These are phyloP conservation scores for Pseudogymnoascus sp. DNA, from an alignment of 2,329 filamentous ascomycete species.

Conservation along the genomic window DNA sequence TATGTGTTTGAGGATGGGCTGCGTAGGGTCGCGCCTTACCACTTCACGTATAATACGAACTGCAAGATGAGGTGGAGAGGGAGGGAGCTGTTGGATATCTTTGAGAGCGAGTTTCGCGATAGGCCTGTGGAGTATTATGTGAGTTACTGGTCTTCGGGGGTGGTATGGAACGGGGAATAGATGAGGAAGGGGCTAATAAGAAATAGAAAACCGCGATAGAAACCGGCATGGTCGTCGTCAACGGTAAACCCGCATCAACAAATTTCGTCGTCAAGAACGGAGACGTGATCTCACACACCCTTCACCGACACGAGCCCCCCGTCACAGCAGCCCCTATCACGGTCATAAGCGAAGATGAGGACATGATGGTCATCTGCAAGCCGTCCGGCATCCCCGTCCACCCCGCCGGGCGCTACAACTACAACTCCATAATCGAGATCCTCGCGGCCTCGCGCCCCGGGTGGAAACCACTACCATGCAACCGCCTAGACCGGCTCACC, in stretches of 20 bases:
- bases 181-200: slow-evolving; percentile 21
- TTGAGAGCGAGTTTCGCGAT: slow-evolving; percentile 86
- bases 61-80: slow-evolving; percentile 93
- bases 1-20: slow-evolving; percentile 82
- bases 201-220: slow-evolving; percentile 66
- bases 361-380: slow-evolving; percentile 95
- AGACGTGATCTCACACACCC: slow-evolving; percentile 83
- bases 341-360: slow-evolving; percentile 83
- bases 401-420: slow-evolving; percentile 89
- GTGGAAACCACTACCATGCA: slow-evolving; percentile 65
- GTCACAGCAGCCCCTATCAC: slow-evolving; percentile 74
- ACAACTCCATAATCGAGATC: slow-evolving; percentile 91
- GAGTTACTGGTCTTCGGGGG: slow-evolving; percentile 25
- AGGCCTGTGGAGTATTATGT: slow-evolving; percentile 80
- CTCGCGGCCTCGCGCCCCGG: slow-evolving; percentile 67
- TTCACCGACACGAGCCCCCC: slow-evolving; percentile 93
- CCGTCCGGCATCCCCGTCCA: slow-evolving; percentile 93
- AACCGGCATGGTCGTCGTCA: slow-evolving; percentile 69
- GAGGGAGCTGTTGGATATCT: slow-evolving; percentile 75
- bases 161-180: background rate
- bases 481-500: slow-evolving; percentile 87
- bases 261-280: slow-evolving; percentile 76
- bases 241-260: slow-evolving; percentile 60
- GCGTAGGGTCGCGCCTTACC: slow-evolving; percentile 76
- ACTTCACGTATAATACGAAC: slow-evolving; percentile 90